phyloP scores from a whole-genome alignment of 768 basidiomycete species.

The Boletus eberwhitei region DNA sequence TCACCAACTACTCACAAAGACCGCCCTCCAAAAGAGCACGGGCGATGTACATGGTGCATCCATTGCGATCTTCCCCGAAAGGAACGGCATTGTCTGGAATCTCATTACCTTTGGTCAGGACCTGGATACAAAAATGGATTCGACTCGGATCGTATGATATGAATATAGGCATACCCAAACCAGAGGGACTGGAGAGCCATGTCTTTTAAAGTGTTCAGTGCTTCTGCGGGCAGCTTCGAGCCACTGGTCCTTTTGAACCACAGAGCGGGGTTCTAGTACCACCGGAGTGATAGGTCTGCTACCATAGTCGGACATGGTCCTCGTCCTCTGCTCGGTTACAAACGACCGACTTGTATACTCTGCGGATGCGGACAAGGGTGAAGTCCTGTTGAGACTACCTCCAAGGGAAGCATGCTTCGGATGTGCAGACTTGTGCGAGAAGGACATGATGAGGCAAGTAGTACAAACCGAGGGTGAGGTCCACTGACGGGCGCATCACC shows the following conservation, averaged over 20 bases:
- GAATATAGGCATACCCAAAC: constrained; percentile 25
- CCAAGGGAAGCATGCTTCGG: constrained; percentile 3
- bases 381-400: background rate
- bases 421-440: constrained; percentile 8
- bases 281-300: constrained; percentile 16
- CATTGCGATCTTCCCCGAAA: constrained; percentile 32
- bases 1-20: constrained; percentile 23
- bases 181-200: constrained; percentile 30
- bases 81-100: constrained; percentile 35
- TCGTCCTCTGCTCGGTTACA: constrained; percentile 9
- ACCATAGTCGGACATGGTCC: constrained; percentile 18
- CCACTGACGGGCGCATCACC: background rate
- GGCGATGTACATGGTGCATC: constrained; percentile 26
- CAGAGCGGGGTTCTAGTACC: constrained; percentile 8
- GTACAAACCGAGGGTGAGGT: background rate
- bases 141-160: background rate
- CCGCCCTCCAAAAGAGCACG: constrained; percentile 31
- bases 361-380: constrained; percentile 11
- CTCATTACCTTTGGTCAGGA: constrained; percentile 27
- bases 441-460: constrained; percentile 17
- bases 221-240: constrained; percentile 28
- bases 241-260: constrained; percentile 28
- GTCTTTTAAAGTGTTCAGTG: constrained; percentile 25
- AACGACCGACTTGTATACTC: constrained; percentile 4
- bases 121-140: constrained; percentile 9